Evolutionary conservation across 148 eudicot species (phyloP), one percentile per base, ranked within the genome.

Genomic region (Bassia scoparia): DNA sequence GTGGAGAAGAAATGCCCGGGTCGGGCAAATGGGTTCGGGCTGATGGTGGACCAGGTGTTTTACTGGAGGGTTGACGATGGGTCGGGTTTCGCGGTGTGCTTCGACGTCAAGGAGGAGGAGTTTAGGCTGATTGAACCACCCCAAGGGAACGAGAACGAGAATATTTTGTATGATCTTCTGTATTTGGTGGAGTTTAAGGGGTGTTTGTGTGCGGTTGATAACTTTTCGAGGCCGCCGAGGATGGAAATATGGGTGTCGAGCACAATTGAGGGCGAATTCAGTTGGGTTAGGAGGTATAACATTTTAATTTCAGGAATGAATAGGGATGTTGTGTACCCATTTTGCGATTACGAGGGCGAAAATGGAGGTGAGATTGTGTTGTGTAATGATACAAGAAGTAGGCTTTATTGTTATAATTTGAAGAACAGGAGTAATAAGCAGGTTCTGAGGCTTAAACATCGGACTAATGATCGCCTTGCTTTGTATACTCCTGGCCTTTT

Each of bases 401-500:
- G 82, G 23, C 64, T 79, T 23, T 79, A 79, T 59, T 55, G 68
- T 23, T 74, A 54, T 74, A 79, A 79, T 67, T 31, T 74, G 66
- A 74, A 70, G 75, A 75, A 21, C 13, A 56, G 78, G 37, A 70
- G 68, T 34, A 74, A 63, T 24, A 74, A 63, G 67, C 71, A 62
- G 74, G 78, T 79, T 74, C 74, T 54, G 49, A 70, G 54, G 75
- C 60, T 71, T 13, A 74, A 79, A 63, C 62, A 74, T 35, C 56
- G 82, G 2, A 75, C 71, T 16, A 69, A 30, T 20, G 78, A 79
- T 58, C 61, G 44, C 30, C 70, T 74, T 11, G 68, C 61, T 2
- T 58, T 79, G 61, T 79, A 79, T 70, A 74, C 71, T 63, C 82
- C 82, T 44, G 82, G 78, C 15, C 61, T 75, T 50, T 79, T 74